Percentiles rank a stretch among this genome's conserved stretches.
Evolutionary conservation across 2,329 filamentous ascomycete genomes (phyloP).

Genomic region (Scytalidium sp.): DNA sequence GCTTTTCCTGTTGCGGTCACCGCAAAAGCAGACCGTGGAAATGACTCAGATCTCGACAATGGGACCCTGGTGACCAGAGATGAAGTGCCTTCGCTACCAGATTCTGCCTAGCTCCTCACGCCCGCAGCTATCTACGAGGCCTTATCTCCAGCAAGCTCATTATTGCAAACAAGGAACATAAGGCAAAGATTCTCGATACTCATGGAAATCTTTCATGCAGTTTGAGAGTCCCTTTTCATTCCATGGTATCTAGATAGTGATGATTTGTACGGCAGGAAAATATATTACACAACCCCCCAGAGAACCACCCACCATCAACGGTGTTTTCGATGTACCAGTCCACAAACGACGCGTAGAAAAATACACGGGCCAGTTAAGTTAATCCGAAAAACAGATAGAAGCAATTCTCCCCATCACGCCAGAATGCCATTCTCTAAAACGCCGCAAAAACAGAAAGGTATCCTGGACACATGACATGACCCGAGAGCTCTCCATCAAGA

Average conservation of each 20-base stretch:
- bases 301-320: no score
- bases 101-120: background rate
- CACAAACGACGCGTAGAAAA: background rate
- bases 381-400: background rate
- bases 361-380: background rate
- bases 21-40: background rate
- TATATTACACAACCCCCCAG: no score
- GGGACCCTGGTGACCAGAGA: no score
- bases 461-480: background rate
- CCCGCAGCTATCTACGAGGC: no score
- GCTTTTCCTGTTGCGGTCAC: background rate
- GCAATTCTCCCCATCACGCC: background rate
- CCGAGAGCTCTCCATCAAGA: background rate
- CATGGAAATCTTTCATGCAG: no score
- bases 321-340: no score
- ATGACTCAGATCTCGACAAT: background rate
- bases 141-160: no score
- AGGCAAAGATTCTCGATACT: no score
- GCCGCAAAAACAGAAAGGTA: background rate
- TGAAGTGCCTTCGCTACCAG: background rate
- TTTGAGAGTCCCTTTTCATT: no score
- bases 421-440: background rate
- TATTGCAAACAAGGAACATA: no score
- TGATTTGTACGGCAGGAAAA: no score
- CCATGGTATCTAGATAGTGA: no score